A percentile compares a stretch with the other conserved stretches of the same genome.
These are phyloP conservation scores for Fusarium cicatricum DNA, from an alignment of 2,329 filamentous ascomycete genomes.

Conservation along the genomic window DNA sequence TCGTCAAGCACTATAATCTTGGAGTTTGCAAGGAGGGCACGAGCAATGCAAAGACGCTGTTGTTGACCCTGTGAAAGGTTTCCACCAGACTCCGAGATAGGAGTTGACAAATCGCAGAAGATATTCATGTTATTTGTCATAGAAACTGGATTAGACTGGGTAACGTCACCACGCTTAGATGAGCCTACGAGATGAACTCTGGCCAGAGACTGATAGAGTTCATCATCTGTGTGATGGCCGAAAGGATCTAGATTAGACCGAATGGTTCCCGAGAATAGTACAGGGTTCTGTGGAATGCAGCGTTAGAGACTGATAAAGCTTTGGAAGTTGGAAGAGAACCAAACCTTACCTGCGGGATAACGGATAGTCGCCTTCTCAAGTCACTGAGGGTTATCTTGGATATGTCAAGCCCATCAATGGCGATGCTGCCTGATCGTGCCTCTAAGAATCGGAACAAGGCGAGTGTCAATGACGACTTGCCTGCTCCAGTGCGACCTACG, in stretches of 20 bases:
- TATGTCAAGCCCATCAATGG: conserved; percentile 78
- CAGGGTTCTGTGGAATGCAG: conserved; percentile 64
- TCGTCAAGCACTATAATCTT: conserved; percentile 82
- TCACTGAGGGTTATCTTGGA: conserved; percentile 73
- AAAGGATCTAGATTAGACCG: conserved; percentile 80
- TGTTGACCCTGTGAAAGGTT: conserved; percentile 79
- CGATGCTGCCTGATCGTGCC: conserved; percentile 67
- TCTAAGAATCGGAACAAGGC: conserved; percentile 81
- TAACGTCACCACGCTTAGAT: conserved; percentile 11
- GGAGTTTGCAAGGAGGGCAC: conserved; percentile 73
- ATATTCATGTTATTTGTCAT: conserved; percentile 64
- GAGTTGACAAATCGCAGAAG: conserved; percentile 66
- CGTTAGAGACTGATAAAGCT: not conserved
- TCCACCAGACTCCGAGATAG: conserved; percentile 73
- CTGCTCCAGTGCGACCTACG: conserved; percentile 78
- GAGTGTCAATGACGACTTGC: conserved; percentile 77
- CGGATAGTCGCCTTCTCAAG: conserved; percentile 73
- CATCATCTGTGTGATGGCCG: conserved; percentile 69
- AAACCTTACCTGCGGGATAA: conserved; percentile 71
- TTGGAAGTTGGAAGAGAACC: not conserved
- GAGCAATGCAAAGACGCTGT: conserved; percentile 76
- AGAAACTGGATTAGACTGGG: conserved; percentile 43
- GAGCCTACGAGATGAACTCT: conserved; percentile 70
- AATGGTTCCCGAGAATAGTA: conserved; percentile 80
- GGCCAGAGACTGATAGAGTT: conserved; percentile 72